These are phyloP conservation scores for Chaetomiaceae sp. DNA, from an alignment of 2,329 filamentous ascomycete species.

Conservation along the genomic window DNA sequence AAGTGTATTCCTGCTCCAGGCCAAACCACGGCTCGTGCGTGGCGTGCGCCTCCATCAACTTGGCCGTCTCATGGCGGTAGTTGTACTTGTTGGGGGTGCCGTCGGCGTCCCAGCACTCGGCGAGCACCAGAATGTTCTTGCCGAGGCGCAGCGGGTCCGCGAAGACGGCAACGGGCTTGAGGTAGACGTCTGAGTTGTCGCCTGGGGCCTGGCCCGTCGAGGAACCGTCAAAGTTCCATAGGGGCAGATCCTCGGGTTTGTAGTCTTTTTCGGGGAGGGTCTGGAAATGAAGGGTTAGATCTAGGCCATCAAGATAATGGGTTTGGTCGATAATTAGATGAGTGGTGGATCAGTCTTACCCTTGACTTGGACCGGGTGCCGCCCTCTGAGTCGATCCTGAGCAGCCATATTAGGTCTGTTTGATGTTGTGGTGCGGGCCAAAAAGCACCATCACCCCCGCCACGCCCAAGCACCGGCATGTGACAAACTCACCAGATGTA, in stretches of 20 bases:
- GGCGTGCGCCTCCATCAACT: slow-evolving; percentile 84
- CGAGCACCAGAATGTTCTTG: slow-evolving; percentile 65
- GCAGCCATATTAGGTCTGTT: not conserved
- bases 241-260: slow-evolving; percentile 50
- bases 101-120: slow-evolving; percentile 74
- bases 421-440: too few relatives aligned
- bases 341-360: too few relatives aligned
- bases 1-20: slow-evolving; percentile 88
- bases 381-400: slow-evolving; percentile 71
- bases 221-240: slow-evolving; percentile 55
- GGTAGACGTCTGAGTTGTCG: slow-evolving; percentile 96
- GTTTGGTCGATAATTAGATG: too few relatives aligned
- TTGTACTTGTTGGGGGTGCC: slow-evolving; percentile 96
- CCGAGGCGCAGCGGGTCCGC: slow-evolving; percentile 36
- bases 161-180: slow-evolving; percentile 74
- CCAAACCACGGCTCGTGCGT: slow-evolving; percentile 92
- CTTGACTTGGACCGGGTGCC: slow-evolving; percentile 91
- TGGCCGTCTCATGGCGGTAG: slow-evolving; percentile 85
- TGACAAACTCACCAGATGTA: slow-evolving; percentile 64
- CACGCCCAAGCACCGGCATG: too few relatives aligned
- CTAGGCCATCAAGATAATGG: too few relatives aligned
- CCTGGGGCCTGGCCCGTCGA: slow-evolving; percentile 89
- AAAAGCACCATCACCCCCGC: too few relatives aligned
- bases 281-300: too few relatives aligned
- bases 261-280: slow-evolving; percentile 49